These are phyloP conservation scores for Solanum chilense DNA, from an alignment of 257 asterid genomes.

Conservation along the genomic window DNA sequence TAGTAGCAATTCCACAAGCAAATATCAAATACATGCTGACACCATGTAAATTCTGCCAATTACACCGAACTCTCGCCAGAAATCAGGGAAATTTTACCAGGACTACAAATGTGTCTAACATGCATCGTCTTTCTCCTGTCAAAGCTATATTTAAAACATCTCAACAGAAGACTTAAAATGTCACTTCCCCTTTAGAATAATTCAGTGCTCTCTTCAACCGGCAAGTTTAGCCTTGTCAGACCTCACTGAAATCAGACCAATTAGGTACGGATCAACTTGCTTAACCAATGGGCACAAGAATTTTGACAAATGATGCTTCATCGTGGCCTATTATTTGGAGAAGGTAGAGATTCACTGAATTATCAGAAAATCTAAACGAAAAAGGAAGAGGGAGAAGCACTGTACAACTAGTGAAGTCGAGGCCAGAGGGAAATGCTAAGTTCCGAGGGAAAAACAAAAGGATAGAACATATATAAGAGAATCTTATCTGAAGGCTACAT, in stretches of 20 bases:
- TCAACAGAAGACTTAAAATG: neutral
- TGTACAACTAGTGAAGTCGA: neutral
- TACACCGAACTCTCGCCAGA: neutral
- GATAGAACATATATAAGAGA: neutral
- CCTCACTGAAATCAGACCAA: neutral
- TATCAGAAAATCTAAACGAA: neutral
- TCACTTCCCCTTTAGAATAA: neutral
- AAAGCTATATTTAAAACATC: neutral
- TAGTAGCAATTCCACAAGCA: neutral
- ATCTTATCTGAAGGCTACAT: neutral
- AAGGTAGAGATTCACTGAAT: neutral
- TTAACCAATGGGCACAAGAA: neutral
- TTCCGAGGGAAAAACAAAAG: neutral
- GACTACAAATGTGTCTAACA: neutral
- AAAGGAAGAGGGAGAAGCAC: neutral
- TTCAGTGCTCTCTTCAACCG: neutral
- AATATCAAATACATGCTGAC: neutral
- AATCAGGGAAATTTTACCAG: neutral
- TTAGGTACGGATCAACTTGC: neutral
- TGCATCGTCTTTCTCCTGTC: neutral
- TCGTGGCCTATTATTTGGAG: neutral
- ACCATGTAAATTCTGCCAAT: neutral
- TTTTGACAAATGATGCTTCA: neutral
- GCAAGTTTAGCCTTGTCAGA: neutral
- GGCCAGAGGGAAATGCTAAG: neutral